phyloP scores from a whole-genome alignment of 768 basidiomycete genomes.

The Mrakia gelida region DNA sequence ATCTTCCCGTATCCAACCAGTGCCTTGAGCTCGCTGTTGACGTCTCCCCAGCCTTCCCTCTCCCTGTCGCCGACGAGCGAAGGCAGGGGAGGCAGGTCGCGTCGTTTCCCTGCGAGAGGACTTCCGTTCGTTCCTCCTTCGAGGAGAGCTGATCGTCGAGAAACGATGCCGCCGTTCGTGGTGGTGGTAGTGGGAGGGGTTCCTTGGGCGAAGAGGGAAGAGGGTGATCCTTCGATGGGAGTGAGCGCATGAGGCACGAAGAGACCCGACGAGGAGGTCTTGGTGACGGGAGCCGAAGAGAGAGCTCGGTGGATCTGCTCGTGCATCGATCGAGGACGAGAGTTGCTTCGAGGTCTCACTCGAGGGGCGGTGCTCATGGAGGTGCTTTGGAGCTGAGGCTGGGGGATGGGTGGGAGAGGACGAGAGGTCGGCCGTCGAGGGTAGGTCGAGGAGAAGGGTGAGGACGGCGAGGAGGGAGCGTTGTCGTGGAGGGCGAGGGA shows the following conservation, averaged over 20 bases:
- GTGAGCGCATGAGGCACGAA: background rate
- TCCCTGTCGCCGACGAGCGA: background rate
- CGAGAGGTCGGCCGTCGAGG: background rate
- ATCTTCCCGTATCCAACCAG: background rate
- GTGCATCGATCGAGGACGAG: slow-evolving; percentile 6
- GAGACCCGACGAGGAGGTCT: background rate
- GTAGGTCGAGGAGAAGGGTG: background rate
- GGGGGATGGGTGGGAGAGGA: background rate
- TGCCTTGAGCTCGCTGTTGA: background rate
- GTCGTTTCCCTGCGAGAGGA: background rate
- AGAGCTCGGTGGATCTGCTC: background rate
- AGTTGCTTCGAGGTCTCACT: background rate
- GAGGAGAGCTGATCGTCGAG: background rate
- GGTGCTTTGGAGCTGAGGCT: background rate
- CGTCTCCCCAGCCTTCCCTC: background rate
- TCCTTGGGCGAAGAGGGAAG: background rate
- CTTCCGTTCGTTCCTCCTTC: background rate
- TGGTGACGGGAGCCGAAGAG: background rate
- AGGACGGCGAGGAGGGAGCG: background rate
- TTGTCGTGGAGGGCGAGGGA: no score
- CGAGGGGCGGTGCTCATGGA: background rate
- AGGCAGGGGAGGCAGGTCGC: background rate
- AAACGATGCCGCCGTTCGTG: background rate
- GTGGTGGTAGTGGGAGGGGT: background rate
- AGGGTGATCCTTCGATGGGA: background rate